phyloP scores from a whole-genome alignment of 2,329 filamentous ascomycete genomes.

The Aspergillus hortae region DNA sequence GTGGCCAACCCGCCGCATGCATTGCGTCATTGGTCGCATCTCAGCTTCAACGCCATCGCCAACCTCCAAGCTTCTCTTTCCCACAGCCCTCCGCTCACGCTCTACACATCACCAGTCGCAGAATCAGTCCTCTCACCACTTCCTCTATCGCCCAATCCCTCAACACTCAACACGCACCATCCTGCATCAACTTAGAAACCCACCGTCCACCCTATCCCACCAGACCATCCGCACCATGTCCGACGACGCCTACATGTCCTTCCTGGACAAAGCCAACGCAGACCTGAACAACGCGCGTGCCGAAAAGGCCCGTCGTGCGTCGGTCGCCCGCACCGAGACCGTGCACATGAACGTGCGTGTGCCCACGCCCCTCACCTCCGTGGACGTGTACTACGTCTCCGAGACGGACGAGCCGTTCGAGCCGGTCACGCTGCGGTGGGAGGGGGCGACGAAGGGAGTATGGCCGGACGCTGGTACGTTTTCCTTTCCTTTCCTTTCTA shows the following conservation, averaged over 20 bases:
- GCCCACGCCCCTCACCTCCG: constrained; percentile 56
- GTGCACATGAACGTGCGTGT: constrained; percentile 52
- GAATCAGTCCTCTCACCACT: neutral
- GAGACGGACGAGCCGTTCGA: constrained; percentile 86
- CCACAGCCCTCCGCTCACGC: neutral
- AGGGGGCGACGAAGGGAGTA: constrained; percentile 27
- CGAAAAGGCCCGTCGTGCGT: constrained; percentile 18
- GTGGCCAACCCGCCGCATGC: constrained; percentile 13
- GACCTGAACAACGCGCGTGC: constrained; percentile 46
- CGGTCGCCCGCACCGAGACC: constrained; percentile 31
- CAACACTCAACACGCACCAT: neutral
- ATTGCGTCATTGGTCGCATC: constrained; percentile 26
- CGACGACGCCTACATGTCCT: constrained; percentile 79
- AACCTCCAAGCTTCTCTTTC: neutral
- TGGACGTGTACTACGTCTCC: constrained; percentile 67
- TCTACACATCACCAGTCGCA: neutral
- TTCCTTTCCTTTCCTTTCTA: neutral
- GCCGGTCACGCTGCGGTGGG: constrained; percentile 65
- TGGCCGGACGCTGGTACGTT: constrained; percentile 35
- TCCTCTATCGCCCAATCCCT: neutral
- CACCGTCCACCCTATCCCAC: neutral
- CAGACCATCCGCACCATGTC: constrained; percentile 37
- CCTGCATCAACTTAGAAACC: neutral
- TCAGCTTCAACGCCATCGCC: constrained; percentile 12
- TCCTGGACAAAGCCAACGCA: constrained; percentile 82